These are phyloP conservation scores for Gigaspora rosea DNA, from an alignment of 192 early-diverging fungal genomes.

Conservation along the genomic window DNA sequence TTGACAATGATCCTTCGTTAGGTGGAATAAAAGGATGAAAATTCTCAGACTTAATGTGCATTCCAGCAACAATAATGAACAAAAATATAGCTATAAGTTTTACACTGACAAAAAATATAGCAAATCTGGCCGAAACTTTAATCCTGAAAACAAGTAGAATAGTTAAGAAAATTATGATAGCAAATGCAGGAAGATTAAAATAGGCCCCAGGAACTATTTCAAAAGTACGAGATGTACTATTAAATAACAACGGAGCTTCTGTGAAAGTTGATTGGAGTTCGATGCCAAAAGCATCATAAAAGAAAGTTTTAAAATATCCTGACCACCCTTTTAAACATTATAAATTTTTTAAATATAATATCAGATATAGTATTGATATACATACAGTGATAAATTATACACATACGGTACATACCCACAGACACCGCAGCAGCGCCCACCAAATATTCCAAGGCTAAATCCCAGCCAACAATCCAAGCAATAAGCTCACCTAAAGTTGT, in stretches of 20 bases:
- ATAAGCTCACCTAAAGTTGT: conserved; percentile 81
- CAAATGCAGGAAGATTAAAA: conserved; percentile 76
- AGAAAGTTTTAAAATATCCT: conserved; percentile 72
- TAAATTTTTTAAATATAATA: conserved; percentile 1
- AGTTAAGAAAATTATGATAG: conserved; percentile 67
- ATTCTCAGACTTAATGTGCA: conserved; percentile 70
- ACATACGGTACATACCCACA: conserved; percentile 28
- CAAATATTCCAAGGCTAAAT: conserved; percentile 85
- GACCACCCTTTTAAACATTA: conserved; percentile 69
- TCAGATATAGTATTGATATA: neutral
- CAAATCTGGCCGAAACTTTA: conserved; percentile 70
- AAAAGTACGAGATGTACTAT: neutral
- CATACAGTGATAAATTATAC: neutral
- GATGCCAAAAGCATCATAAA: conserved; percentile 61
- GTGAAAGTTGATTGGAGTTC: conserved; percentile 57
- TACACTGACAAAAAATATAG: conserved; percentile 67
- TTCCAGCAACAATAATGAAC: conserved; percentile 78
- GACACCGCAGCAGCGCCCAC: conserved; percentile 83
- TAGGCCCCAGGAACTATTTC: conserved; percentile 44
- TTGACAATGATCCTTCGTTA: conserved; percentile 50
- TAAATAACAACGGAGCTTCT: conserved; percentile 52
- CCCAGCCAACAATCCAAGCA: conserved; percentile 57
- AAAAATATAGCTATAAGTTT: conserved; percentile 75
- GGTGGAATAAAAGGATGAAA: conserved; percentile 79
- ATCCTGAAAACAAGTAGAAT: conserved; percentile 71